Evolutionary conservation across 495 filamentous ascomycete species (phyloP).

Genomic region (Hypoxylon intermedium): DNA sequence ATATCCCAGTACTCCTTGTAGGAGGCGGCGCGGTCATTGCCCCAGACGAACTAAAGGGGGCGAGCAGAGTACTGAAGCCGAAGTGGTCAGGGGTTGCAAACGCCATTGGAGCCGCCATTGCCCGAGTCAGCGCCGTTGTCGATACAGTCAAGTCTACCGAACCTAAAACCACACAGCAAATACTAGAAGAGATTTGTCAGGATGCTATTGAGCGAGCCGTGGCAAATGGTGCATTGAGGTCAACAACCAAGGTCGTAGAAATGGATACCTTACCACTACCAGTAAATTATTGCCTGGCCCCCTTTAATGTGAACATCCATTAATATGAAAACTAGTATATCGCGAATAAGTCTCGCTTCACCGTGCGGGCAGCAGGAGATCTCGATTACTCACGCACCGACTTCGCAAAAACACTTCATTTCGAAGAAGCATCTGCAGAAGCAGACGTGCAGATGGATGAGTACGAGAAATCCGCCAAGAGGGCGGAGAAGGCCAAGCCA

Average conservation of each 20-base stretch:
- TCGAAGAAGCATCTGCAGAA: constrained; percentile 17
- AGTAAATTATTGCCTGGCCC: neutral
- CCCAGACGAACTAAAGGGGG: constrained; percentile 43
- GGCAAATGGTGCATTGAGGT: constrained; percentile 52
- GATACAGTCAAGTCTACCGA: constrained; percentile 48
- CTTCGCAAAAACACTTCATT: constrained; percentile 13
- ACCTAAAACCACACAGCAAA: constrained; percentile 31
- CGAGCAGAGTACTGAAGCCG: constrained; percentile 49
- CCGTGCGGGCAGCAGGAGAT: constrained; percentile 58
- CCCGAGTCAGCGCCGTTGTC: constrained; percentile 46
- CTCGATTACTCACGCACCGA: constrained; percentile 54
- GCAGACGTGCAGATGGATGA: constrained; percentile 27
- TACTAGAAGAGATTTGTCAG: constrained; percentile 44
- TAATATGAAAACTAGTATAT: constrained; percentile 49
- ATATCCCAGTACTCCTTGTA: constrained; percentile 57
- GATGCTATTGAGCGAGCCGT: constrained; percentile 45
- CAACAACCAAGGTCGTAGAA: constrained; percentile 53
- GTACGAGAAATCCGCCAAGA: constrained; percentile 31
- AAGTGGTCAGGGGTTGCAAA: constrained; percentile 58
- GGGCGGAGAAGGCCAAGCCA: constrained; percentile 12
- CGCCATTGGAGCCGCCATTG: constrained; percentile 59
- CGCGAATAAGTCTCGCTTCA: constrained; percentile 58
- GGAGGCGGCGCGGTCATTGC: constrained; percentile 53
- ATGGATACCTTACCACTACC: constrained; percentile 52
- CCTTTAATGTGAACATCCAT: neutral